These are phyloP conservation scores for Metschnikowia matae DNA, from an alignment of 805 yeast species.

Conservation along the genomic window DNA sequence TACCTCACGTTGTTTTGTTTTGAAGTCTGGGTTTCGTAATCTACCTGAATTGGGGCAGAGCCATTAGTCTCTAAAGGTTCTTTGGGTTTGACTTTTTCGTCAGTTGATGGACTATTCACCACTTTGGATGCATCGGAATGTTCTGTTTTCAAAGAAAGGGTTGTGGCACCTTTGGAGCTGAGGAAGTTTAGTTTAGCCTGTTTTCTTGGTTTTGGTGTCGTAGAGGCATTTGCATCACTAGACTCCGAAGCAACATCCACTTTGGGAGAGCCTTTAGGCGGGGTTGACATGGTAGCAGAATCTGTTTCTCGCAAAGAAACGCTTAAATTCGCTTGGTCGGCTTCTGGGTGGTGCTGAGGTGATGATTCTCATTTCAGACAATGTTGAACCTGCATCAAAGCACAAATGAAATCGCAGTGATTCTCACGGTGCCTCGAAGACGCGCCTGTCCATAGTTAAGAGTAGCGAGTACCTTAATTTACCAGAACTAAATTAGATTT, in stretches of 20 bases:
- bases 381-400: slow-evolving; percentile 3
- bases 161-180: slow-evolving; percentile 4
- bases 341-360: background rate
- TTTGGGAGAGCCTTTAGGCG: background rate
- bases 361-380: slow-evolving; percentile 3
- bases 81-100: background rate
- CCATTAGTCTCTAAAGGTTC: background rate
- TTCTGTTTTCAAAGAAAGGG: background rate
- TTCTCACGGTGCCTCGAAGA: background rate
- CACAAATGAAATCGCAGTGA: background rate
- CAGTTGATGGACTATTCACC: background rate
- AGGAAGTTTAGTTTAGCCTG: slow-evolving; percentile 14
- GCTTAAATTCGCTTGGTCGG: background rate
- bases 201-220: slow-evolving; percentile 11
- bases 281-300: background rate
- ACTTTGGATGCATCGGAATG: background rate
- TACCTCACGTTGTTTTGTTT: slow-evolving; percentile 2
- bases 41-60: background rate
- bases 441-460: background rate
- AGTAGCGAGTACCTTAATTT: background rate
- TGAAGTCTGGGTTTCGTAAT: background rate
- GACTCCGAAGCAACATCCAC: background rate
- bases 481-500: no score
- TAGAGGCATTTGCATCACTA: background rate
- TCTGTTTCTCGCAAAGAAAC: background rate